Evolutionary conservation across 768 basidiomycete genomes (phyloP).

Genomic region (Strobilomyces echinocephalus): DNA sequence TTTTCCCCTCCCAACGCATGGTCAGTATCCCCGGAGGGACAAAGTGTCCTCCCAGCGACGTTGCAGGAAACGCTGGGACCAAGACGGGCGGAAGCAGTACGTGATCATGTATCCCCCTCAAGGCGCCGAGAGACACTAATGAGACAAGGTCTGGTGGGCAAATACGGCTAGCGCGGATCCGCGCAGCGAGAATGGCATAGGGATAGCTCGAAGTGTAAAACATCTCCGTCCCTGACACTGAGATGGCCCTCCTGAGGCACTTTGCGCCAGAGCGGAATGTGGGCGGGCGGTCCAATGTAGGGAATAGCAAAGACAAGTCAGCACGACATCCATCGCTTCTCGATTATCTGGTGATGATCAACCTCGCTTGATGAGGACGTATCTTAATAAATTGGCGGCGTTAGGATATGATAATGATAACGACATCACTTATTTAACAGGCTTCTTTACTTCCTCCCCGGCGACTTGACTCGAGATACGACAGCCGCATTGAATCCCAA

Average conservation of each 20-base stretch:
- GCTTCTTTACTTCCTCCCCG: conserved; percentile 10
- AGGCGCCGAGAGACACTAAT: not conserved
- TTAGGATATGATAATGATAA: conserved; percentile 91
- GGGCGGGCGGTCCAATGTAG: not conserved
- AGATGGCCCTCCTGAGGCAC: conserved; percentile 7
- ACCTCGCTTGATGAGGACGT: conserved; percentile 90
- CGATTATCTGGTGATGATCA: conserved; percentile 97
- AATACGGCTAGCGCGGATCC: conserved; percentile 3
- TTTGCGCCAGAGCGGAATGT: not conserved
- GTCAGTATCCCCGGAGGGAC: conserved; percentile 5
- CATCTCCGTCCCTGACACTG: not conserved
- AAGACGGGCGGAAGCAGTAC: not conserved
- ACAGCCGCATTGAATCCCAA: too few relatives aligned
- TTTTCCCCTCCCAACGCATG: not conserved
- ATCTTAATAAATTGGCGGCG: conserved; percentile 75
- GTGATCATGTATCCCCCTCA: conserved; percentile 3
- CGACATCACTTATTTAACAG: conserved; percentile 79
- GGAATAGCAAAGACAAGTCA: not conserved
- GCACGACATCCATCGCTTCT: conserved; percentile 10
- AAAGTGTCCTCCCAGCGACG: not conserved
- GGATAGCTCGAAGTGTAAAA: conserved; percentile 1
- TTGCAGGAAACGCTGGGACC: not conserved
- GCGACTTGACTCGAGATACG: not conserved
- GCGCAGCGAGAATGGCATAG: not conserved
- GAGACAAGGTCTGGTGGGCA: not conserved